Evolutionary conservation across 345 rosid species (phyloP), one percentile per base, ranked within the genome.

Genomic region (Eucalyptus curtisii): DNA sequence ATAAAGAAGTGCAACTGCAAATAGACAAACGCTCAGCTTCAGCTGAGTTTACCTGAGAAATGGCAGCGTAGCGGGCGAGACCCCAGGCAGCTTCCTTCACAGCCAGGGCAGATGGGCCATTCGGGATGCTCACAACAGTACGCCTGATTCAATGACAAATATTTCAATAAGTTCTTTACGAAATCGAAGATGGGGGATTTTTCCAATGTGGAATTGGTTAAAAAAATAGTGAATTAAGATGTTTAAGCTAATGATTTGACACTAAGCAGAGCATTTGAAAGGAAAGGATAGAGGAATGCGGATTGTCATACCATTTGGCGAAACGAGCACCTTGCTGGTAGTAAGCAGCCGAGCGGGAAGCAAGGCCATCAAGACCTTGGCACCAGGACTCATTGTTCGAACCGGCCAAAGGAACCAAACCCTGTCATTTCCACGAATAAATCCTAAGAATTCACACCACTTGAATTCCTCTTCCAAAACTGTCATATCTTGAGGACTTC

Each of bases 351-450:
- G 91, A 53, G 64, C 90, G 91, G 15, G 94, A 89, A 19, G 93
- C 93, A 5, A 92, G 93, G 85, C 92, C 92, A 64, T 93, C 94
- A 10, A 93, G 92, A 90, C 94, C 94, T 88, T 93, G 94, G 89
- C 93, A 90, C 93, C 94, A 92, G 24, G 94, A 92, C 82, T 93
- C 92, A 59, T 92, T 81, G 88, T 91, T 92, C 14, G 94, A 91
- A 53, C 93, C 92, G 52, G 91, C 87, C 76, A 93, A 50, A 16
- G 94, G 94, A 76, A 91, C 92, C 87, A 93, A 88, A 89, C 94
- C 93, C 92, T 91, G 91, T 49, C 84, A 76, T 76, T 40, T 76
- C 27, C 82, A 76, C 8, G 5, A 20, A 37, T 20, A 76, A 76
- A 20, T 45, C 86, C 86, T 14, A 14, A 85, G 86, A 48, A 85